phyloP scores from a whole-genome alignment of 768 basidiomycete genomes.

The Amanita pseudoporphyria region DNA sequence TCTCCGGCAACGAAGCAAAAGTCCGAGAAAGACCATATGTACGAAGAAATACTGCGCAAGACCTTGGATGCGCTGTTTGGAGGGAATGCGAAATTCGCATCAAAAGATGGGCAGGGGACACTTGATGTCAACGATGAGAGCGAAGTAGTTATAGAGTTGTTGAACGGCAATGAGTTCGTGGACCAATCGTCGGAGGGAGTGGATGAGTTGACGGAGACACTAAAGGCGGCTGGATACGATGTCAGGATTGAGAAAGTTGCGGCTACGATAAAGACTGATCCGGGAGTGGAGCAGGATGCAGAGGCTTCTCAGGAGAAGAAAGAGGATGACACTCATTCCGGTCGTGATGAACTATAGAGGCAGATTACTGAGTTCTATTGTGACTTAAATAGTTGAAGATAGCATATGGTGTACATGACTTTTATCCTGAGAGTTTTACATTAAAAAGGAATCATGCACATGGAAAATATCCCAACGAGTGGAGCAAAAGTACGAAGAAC shows the following conservation, averaged over 20 bases:
- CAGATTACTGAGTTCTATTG: background rate
- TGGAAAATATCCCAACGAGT: background rate
- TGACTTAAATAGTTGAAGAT: background rate
- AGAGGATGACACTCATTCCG: background rate
- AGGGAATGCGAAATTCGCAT: slow-evolving; percentile 9
- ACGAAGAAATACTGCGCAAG: slow-evolving; percentile 27
- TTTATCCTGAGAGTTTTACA: slow-evolving; percentile 2
- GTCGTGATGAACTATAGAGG: slow-evolving; percentile 12
- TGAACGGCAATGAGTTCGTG: slow-evolving; percentile 30
- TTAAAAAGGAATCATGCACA: background rate
- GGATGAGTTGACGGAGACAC: slow-evolving; percentile 36
- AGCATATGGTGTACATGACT: slow-evolving; percentile 7
- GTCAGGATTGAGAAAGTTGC: slow-evolving; percentile 25
- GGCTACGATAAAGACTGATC: background rate
- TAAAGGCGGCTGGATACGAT: slow-evolving; percentile 47
- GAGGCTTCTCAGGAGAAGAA: slow-evolving; percentile 4
- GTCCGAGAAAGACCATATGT: slow-evolving; percentile 19
- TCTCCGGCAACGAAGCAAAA: slow-evolving; percentile 16
- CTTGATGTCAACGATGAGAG: slow-evolving; percentile 12
- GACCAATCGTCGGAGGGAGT: slow-evolving; percentile 28
- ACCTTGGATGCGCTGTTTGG: slow-evolving; percentile 28
- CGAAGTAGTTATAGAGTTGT: slow-evolving; percentile 35
- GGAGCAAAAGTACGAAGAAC: background rate
- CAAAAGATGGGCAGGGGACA: slow-evolving; percentile 1
- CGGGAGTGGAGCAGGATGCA: background rate